Percentiles rank a stretch among this genome's conserved stretches.
Evolutionary conservation across 108 stramenopile species (phyloP).

Genomic region (Discostella pseudostelligera): DNA sequence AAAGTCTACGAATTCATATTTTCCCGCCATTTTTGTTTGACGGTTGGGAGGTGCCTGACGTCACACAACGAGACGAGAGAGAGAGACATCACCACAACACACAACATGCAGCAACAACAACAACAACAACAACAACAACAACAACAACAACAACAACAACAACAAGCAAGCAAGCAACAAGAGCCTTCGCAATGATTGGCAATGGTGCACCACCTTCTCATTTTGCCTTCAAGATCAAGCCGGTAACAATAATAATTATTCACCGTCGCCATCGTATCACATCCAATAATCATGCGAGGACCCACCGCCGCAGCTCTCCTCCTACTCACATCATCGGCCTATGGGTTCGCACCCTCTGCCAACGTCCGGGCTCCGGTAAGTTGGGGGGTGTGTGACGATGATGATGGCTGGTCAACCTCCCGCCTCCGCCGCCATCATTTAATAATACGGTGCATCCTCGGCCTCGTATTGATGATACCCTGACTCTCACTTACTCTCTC

Average conservation of each 20-base stretch:
- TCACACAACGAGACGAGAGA: background rate
- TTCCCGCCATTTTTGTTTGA: no score
- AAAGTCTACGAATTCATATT: no score
- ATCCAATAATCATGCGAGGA: background rate
- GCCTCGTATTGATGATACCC: background rate
- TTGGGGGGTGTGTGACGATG: background rate
- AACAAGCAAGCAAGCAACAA: no score
- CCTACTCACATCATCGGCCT: background rate
- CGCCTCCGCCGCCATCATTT: no score
- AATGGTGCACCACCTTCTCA: no score
- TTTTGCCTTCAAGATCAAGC: background rate
- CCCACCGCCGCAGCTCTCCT: background rate
- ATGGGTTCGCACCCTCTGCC: slow-evolving; percentile 1
- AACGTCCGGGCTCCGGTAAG: background rate
- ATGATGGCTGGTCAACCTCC: no score
- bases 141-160: no score
- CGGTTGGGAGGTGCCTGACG: background rate
- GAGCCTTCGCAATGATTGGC: no score
- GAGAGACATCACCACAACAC: background rate
- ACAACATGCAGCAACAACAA: no score
- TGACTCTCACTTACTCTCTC: background rate
- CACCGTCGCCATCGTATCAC: no score
- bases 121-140: no score
- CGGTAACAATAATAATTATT: background rate
- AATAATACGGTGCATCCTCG: no score